Evolutionary conservation across 192 early-diverging fungal genomes (phyloP), one percentile per base, ranked within the genome.

Genomic region (Geosiphon pyriformis): DNA sequence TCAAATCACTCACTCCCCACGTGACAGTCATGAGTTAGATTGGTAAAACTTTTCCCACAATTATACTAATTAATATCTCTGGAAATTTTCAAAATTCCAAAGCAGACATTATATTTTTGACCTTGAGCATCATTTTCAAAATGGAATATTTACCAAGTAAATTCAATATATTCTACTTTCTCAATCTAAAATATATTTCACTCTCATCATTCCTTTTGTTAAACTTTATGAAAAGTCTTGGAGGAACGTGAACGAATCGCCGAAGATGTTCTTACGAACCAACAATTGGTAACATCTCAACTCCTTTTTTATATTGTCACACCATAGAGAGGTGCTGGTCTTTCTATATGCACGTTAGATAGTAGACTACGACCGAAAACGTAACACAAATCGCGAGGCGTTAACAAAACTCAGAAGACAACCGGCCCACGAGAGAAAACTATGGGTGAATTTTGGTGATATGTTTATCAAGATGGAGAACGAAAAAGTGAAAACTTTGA

Each of bases 371-470:
- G 84, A 86, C 65, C 48, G 79, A 53, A 79, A 78, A 59, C 62
- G 79, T 48, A 82, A 84, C 56, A 72, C 70, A n/a, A 84, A 86
- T 31, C 60, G 82, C 46, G 82, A 86, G 68, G 84, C 80, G 35
- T 61, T 86, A 10, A 63, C 65, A 33, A 73, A 75, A 56, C 52
- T 80, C 27, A 73, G 72, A 65, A 80, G 82, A 42, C 74, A 75
- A 12, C 18, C 55, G 10, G 49, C 33, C 3, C 26, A 53, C 47
- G 80, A 79, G 54, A 77, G 75, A 32, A 86, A 86, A 53, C 53
- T 77, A 15, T 86, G 84, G 84, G 69, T 82, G 23, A 80, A 77
- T 35, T 63, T 84, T 26, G 84, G 84, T 23, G 81, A 86, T 34
- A 74, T 86, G 74, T 86, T 86, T 67, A 61, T 86, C 23, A 80